Base-by-base conservation (phyloP, 2,329 filamentous ascomycete species). In the Alternaria conjuncta region DNA sequence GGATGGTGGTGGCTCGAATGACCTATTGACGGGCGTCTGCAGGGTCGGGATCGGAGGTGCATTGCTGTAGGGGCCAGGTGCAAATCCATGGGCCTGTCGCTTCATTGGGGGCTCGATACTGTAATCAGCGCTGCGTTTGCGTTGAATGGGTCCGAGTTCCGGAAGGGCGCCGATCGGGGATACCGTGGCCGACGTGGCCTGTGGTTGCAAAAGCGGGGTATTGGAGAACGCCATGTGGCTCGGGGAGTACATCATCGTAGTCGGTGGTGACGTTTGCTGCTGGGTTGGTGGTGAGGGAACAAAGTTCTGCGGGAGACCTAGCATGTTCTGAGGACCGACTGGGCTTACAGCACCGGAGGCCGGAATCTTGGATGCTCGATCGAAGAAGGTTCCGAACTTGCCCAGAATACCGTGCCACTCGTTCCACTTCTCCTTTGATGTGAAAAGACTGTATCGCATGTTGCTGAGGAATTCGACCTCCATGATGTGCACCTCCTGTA, bases 391-490 rank as follows among this genome's bases (percentile, higher is more conserved):
- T 68, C 90, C 90, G 77, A 97, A 97, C 69, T 90, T 91, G 56
- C 91, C 87, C 58, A 98, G 84, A 78, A 94, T 94, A 65, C 85
- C 84, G 74, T 97, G 90, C 96, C 96, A 98, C 57, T 89, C 87
- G 53, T 89, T 86, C 96, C 96, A 99, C 78, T 97, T 88, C 57
- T 89, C 86, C 76, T 93, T 90, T 4, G 94, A 96, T 4, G 93
- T 93, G 77, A 95, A 90, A 8, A 99, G 84, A 72, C 93, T 94
- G 81, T 98, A 99, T 75, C 95, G 89, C 90, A 99, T 97, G 80
- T 98, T 98, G 84, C 95, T 97, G 67, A 99, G 84, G 74, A 99
- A 99, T 79, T 99, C 96, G n/a, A 99, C 96, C 79, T 99, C 96
- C 96, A 99, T 99, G 47, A 97, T 92, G 78, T 99, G 96, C 55